Conservation (phyloP, 2,329 filamentous ascomycete species). For the Claviceps monticola region DNA sequence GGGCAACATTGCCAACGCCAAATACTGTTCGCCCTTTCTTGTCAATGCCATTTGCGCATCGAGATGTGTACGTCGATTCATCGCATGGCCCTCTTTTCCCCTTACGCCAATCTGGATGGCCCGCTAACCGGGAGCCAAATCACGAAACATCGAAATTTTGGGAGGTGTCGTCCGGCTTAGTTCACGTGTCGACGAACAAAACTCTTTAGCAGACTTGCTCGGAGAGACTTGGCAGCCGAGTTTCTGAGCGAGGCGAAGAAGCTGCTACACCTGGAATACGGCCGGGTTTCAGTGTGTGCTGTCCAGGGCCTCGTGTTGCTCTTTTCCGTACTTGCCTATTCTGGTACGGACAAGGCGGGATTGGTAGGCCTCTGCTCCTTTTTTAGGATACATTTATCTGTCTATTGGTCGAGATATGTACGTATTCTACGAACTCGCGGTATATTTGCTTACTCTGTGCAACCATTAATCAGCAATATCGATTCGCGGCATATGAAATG, state of each 20-base stretch:
- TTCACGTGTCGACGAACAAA: slow-evolving; percentile 12
- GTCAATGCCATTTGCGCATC: slow-evolving; percentile 19
- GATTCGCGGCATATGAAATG: slow-evolving; percentile 11
- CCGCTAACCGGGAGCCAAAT: not conserved
- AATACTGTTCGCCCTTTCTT: slow-evolving; percentile 18
- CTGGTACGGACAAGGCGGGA: slow-evolving; percentile 7
- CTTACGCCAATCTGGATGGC: not conserved
- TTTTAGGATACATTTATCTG: not conserved
- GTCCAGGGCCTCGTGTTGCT: slow-evolving; percentile 11
- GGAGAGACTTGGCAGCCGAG: slow-evolving; percentile 7
- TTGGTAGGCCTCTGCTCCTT: slow-evolving; percentile 3
- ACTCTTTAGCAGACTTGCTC: slow-evolving; percentile 5
- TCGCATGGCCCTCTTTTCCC: not conserved
- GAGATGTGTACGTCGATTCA: slow-evolving; percentile 13
- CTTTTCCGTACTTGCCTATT: slow-evolving; percentile 8
- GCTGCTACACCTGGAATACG: slow-evolving; percentile 11
- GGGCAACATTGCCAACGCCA: slow-evolving; percentile 7
- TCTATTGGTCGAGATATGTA: too few species aligned
- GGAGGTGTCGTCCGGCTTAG: slow-evolving; percentile 1
- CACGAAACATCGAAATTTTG: too few species aligned
- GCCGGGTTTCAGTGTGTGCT: slow-evolving; percentile 9
- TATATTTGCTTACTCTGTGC: not conserved
- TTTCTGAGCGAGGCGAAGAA: slow-evolving; percentile 14
- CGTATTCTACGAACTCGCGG: not conserved
- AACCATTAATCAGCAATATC: slow-evolving; percentile 8